Base-by-base conservation (phyloP, 202 grass and related monocot genomes). In the Dendrocalamus latiflorus region DNA sequence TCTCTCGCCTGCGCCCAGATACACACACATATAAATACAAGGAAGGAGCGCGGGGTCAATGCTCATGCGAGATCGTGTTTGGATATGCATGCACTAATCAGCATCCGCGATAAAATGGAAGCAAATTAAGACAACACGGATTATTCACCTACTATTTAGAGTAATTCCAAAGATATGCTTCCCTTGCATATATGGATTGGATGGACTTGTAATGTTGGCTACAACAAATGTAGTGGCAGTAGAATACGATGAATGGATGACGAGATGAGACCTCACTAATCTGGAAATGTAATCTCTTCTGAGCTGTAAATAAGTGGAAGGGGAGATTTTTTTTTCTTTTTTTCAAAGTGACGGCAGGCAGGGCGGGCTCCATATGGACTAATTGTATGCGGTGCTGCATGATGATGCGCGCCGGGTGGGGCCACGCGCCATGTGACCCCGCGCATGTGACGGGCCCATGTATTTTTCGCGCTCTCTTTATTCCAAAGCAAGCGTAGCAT, bases 331-430 rank as follows among this genome's bases (percentile, higher is more conserved):
- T 30, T 30, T 28, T 1, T 28, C 26, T 4, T 0, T 33, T 33
- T 75, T 59, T 20, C 87, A 68, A 89, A 89, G 78, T 72, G 78
- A 89, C 88, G 66, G 72, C 83, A 82, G 15, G 68, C 33, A 33
- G 33, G 33, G 45, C 36, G 53, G 80, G 80, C 60, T 74, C 83
- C 82, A 70, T 70, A 26, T 86, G 78, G 33, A 0, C 33, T 33
- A 4, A 1, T 33, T 33, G 33, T 73, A 73, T 20, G 88, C 88
- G 78, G 78, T n/a, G n/a, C n/a, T 68, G 73, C 78, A 73, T 83
- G 73, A 86, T 86, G 86, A 51, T 48, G 50, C 63, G 73, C 18
- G 73, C 37, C 48, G 38, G 59, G 6, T 24, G 36, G 83, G 77
- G 2, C 85, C 84, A 72, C 33, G 33, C 33, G 33, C 26, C 33